These are phyloP conservation scores for Tephrocybe sp. DNA, from an alignment of 768 basidiomycete genomes.

Conservation along the genomic window DNA sequence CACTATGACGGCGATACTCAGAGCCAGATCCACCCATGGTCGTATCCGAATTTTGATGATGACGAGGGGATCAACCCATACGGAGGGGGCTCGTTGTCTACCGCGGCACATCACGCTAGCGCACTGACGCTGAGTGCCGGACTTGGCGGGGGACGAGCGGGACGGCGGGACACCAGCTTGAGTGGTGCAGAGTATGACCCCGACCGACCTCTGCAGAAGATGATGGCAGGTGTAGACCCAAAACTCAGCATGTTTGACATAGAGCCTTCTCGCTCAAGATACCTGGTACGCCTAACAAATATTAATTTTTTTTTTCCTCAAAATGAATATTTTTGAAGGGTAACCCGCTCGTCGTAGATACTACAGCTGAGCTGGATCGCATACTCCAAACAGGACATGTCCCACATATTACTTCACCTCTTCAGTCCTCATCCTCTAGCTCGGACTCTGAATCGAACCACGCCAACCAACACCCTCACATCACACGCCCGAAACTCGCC, in stretches of 20 bases:
- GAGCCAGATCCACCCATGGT: constrained; percentile 54
- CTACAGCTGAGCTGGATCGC: constrained; percentile 60
- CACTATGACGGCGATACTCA: constrained; percentile 54
- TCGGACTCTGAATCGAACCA: constrained; percentile 52
- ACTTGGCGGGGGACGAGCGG: constrained; percentile 55
- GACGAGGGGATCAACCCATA: constrained; percentile 69
- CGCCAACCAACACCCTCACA: constrained; percentile 12
- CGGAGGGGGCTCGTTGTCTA: constrained; percentile 71
- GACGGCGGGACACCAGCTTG: constrained; percentile 54
- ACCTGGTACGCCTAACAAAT: constrained; percentile 36
- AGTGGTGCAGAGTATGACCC: constrained; percentile 87
- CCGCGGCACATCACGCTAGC: constrained; percentile 87
- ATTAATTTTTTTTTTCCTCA: neutral
- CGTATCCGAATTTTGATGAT: constrained; percentile 34
- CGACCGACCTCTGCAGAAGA: constrained; percentile 72
- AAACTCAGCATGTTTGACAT: constrained; percentile 57
- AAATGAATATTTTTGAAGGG: constrained; percentile 10
- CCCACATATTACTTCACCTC: constrained; percentile 37
- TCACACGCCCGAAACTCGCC: constrained; percentile 60
- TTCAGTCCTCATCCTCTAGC: constrained; percentile 47
- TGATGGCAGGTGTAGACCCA: constrained; percentile 62
- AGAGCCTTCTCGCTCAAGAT: constrained; percentile 51
- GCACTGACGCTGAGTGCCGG: constrained; percentile 86
- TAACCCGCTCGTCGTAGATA: constrained; percentile 62
- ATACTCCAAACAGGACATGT: constrained; percentile 57